Evolutionary conservation across 352 stramenopile species (phyloP).

Genomic region (Phytophthora sp.): DNA sequence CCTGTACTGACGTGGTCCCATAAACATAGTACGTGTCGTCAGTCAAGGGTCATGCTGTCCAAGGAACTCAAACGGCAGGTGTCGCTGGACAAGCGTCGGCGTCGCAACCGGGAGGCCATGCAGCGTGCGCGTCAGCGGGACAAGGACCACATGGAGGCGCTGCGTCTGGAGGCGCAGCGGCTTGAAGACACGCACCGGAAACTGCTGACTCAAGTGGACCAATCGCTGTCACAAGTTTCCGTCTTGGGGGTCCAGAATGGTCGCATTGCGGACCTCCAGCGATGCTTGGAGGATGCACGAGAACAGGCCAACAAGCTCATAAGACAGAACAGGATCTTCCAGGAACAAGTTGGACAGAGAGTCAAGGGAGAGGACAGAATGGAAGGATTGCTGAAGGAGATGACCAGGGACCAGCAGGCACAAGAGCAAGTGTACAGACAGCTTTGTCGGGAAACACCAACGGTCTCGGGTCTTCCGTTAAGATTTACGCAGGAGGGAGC

Average conservation of each 20-base stretch:
- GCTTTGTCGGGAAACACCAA: conserved; percentile 31
- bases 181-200: conserved; percentile 45
- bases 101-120: conserved; percentile 69
- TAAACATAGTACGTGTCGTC: too few species aligned
- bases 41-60: too few species aligned
- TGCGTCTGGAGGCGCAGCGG: conserved; percentile 38
- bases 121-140: conserved; percentile 59
- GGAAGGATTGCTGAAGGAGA: conserved; percentile 59
- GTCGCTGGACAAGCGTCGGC: conserved; percentile 55
- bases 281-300: conserved; percentile 40
- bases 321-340: conserved; percentile 53
- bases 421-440: conserved; percentile 34
- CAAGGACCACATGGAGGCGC: conserved; percentile 57
- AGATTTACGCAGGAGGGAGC: conserved; percentile 36
- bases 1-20: too few species aligned
- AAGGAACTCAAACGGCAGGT: conserved; percentile 33
- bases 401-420: conserved; percentile 37
- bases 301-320: conserved; percentile 44
- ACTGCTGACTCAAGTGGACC: conserved; percentile 47
- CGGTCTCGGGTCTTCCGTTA: conserved; percentile 3
- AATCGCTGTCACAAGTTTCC: conserved; percentile 32
- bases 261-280: conserved; percentile 34
- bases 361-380: conserved; percentile 64
- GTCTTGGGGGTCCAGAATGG: background rate
- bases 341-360: conserved; percentile 50